Conservation (phyloP, 768 basidiomycete species). For the Sarcomyxa edulis region DNA sequence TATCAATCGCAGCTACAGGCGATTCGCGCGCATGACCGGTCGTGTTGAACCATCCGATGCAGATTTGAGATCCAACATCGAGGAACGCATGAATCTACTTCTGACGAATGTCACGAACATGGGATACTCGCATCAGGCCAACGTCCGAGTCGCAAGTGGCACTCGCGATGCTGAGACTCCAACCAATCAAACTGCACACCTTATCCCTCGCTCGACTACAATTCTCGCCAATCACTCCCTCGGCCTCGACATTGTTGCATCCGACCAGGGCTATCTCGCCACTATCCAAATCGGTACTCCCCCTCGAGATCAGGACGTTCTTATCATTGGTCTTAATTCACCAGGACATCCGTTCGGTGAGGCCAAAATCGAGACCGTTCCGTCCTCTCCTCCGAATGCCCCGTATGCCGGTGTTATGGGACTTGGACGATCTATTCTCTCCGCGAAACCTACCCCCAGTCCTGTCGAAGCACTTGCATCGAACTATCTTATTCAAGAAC, state of each 20-base stretch:
- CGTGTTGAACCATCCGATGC: constrained; percentile 27
- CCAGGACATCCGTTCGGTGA: constrained; percentile 56
- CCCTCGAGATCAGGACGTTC: constrained; percentile 44
- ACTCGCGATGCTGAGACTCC: too few relatives aligned
- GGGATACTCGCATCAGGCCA: too few relatives aligned
- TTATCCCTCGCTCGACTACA: too few relatives aligned
- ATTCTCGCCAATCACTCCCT: neutral
- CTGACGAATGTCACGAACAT: constrained; percentile 17
- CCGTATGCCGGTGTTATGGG: constrained; percentile 77
- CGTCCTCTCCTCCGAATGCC: constrained; percentile 42
- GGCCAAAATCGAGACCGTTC: constrained; percentile 43
- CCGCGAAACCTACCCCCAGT: constrained; percentile 56
- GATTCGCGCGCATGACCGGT: constrained; percentile 57
- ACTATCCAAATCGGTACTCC: constrained; percentile 40
- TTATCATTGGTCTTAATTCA: constrained; percentile 52
- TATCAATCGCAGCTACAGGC: constrained; percentile 47
- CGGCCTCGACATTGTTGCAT: constrained; percentile 39
- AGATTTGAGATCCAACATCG: constrained; percentile 31
- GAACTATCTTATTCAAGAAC: constrained; percentile 46
- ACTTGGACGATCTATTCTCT: constrained; percentile 63
- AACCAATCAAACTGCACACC: neutral
- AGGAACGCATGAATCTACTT: constrained; percentile 33
- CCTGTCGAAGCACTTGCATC: constrained; percentile 66
- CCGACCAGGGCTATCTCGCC: constrained; percentile 21
- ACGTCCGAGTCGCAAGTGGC: too few relatives aligned